Base-by-base conservation (phyloP, 768 basidiomycete species). In the Boletus huronensis region DNA sequence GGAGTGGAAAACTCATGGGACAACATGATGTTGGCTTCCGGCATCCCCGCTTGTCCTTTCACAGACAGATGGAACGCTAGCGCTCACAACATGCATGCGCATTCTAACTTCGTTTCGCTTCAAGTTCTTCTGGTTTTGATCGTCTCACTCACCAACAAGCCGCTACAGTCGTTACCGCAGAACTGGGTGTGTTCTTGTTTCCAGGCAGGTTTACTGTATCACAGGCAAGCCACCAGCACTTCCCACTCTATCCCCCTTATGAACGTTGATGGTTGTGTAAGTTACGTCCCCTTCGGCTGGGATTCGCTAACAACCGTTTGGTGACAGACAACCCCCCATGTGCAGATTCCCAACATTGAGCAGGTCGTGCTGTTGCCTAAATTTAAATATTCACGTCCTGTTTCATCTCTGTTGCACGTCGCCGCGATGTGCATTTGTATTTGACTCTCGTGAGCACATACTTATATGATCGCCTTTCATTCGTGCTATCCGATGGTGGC, bases 71-170 rank as follows among this genome's bases (percentile, higher is more conserved):
- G 34, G 48, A 40, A 48, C 23, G 28, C 34, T 17, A 23, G 32
- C 32, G 31, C 21, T 17, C 14, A 29, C 29, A 31, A 26, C 19
- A 48, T 34, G 40, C 19, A n/a, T 6, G 40, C 8, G 6, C 19
- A 29, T 41, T 43, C 36, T 32, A 29, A 28, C 32, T 41, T n/a
- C 25, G 39, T 43, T 25, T 19, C 16, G n/a, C 39, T 49, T n/a
- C n/a, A n/a, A n/a, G n/a, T n/a, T 44, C 60, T 57, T 52, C 17
- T 32, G 43, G 52, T 52, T 25, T 25, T 38, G 60, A 62, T 51
- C 46, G n/a, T 35, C 50, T 9, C 40, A 17, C 29, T 31, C 36
- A 17, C 43, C 19, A 8, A 19, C 49, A 8, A 26, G 9, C 23
- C 32, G 43, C 25, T n/a, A 48, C 42, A 14, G 26, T 42, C 13